phyloP scores from a whole-genome alignment of 1,284 basidiomycete species.

The Cystobasidium slooffiae region DNA sequence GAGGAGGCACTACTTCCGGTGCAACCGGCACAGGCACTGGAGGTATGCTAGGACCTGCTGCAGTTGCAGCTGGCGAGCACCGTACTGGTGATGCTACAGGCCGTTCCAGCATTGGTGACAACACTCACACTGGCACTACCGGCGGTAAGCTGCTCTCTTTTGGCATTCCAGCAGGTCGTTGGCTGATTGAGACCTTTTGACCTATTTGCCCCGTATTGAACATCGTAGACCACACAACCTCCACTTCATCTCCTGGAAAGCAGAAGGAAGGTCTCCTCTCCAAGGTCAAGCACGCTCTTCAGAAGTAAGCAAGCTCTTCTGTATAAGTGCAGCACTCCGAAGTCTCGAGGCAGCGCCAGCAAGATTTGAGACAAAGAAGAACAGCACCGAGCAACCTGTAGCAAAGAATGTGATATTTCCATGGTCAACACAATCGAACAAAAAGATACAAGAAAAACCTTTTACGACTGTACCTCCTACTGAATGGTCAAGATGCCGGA shows the following conservation, averaged over 20 bases:
- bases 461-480: too few relatives aligned
- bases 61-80: not conserved
- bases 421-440: too few relatives aligned
- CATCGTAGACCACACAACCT: not conserved
- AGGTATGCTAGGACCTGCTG: slow-evolving; percentile 7
- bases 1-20: not conserved
- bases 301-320: not conserved
- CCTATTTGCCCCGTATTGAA: not conserved
- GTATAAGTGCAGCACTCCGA: not conserved
- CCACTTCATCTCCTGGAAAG: not conserved
- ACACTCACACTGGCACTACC: not conserved
- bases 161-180: not conserved
- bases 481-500: too few relatives aligned
- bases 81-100: slow-evolving; percentile 9
- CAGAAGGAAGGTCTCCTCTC: slow-evolving; percentile 21
- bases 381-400: too few relatives aligned
- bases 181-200: not conserved
- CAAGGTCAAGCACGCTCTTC: slow-evolving; percentile 19
- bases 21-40: not conserved
- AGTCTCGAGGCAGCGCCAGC: not conserved
- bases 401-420: too few relatives aligned
- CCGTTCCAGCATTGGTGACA: not conserved
- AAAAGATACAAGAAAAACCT: too few relatives aligned
- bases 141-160: not conserved
- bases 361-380: too few relatives aligned